Conservation (phyloP, 2,329 filamentous ascomycete genomes). For the Huntiella bhutanensis region DNA sequence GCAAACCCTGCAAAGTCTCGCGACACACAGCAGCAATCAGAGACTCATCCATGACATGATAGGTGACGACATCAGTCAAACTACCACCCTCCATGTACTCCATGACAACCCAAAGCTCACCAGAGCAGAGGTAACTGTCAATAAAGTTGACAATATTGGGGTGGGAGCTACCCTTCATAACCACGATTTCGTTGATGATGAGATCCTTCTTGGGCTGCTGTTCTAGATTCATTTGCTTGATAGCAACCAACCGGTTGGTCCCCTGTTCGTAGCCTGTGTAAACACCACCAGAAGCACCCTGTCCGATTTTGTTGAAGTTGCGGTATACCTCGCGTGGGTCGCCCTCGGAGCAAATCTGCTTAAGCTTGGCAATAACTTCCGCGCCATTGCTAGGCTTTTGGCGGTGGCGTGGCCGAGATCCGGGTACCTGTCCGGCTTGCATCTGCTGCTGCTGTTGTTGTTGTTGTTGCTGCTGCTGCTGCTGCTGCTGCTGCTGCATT, state of each 20-base stretch:
- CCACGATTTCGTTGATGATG: conserved; percentile 96
- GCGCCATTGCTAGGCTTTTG: conserved; percentile 60
- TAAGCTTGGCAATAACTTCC: conserved; percentile 67
- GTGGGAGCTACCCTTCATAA: conserved; percentile 98
- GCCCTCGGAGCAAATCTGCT: conserved; percentile 74
- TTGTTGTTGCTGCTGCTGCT: conserved; percentile 23
- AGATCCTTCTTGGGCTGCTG: conserved; percentile 97
- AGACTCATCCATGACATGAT: conserved; percentile 96
- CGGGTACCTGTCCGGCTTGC: conserved; percentile 21
- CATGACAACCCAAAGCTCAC: conserved; percentile 98
- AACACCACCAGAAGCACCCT: conserved; percentile 90
- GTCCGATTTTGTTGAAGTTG: conserved; percentile 83
- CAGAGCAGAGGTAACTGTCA: conserved; percentile 77
- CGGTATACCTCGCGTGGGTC: conserved; percentile 80
- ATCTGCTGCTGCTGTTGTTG: conserved; percentile 18
- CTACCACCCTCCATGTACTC: conserved; percentile 99
- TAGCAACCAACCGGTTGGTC: conserved; percentile 77
- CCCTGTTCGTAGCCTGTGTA: conserved; percentile 76
- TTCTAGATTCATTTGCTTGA: conserved; percentile 99
- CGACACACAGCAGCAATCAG: conserved; percentile 92
- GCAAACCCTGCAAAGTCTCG: conserved; percentile 78
- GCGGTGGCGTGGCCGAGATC: conserved; percentile 54
- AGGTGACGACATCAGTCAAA: conserved; percentile 93
- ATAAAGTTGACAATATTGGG: conserved; percentile 99
- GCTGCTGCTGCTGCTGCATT: conserved; percentile 23